phyloP scores from a whole-genome alignment of 768 basidiomycete genomes.

The Artomyces pyxidatus region DNA sequence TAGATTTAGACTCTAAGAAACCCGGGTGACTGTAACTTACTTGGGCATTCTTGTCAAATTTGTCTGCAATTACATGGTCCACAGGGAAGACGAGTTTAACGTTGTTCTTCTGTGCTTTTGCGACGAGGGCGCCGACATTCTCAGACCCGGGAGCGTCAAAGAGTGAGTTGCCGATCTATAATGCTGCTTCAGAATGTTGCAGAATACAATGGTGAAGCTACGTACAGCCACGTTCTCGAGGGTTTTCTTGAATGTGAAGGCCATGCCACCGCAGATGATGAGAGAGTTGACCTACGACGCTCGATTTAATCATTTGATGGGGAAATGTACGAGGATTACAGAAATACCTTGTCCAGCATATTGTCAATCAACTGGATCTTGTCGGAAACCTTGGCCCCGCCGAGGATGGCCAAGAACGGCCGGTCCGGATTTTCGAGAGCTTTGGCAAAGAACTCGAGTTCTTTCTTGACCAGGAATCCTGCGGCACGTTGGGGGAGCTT shows the following conservation, averaged over 20 bases:
- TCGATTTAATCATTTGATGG: conserved; percentile 3
- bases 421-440: conserved; percentile 90
- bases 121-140: conserved; percentile 76
- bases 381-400: conserved; percentile 98
- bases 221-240: conserved; percentile 68
- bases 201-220: conserved; percentile 1
- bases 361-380: conserved; percentile 99
- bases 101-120: conserved; percentile 86
- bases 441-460: conserved; percentile 97
- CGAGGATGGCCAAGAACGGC: conserved; percentile 96
- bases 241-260: conserved; percentile 98
- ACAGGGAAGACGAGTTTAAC: conserved; percentile 95
- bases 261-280: conserved; percentile 98
- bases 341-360: conserved; percentile 87
- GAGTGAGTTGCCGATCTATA: conserved; percentile 87
- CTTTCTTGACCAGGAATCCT: conserved; percentile 97
- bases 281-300: conserved; percentile 74
- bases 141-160: conserved; percentile 85
- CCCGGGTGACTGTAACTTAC: conserved; percentile 30
- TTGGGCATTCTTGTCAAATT: conserved; percentile 88
- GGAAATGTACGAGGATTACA: not conserved
- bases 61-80: conserved; percentile 91
- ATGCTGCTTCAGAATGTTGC: not conserved
- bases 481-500: conserved; percentile 87
- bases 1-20: not conserved